Percentiles rank a stretch among this genome's conserved stretches.
Conservation (phyloP, 805 yeast species). For the Grigorovia humatica region DNA sequence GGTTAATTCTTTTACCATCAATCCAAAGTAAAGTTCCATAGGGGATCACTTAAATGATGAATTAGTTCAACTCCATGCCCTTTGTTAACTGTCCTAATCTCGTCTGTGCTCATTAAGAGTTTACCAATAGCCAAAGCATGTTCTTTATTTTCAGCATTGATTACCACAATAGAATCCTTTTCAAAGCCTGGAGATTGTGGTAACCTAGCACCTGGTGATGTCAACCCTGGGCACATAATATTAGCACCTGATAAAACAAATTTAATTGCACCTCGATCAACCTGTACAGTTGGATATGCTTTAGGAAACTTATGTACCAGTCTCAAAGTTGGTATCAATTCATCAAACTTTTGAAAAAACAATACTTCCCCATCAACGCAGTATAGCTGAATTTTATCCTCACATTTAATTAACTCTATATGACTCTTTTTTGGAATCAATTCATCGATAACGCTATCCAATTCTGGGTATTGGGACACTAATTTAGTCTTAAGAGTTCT, state of each 20-base stretch:
- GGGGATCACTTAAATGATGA: conserved; percentile 82
- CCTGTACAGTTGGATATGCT: conserved; percentile 77
- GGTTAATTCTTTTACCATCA: conserved; percentile 9
- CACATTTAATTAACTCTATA: conserved; percentile 72
- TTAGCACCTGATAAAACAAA: conserved; percentile 93
- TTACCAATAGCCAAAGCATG: conserved; percentile 86
- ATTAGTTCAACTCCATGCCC: conserved; percentile 82
- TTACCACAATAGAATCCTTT: conserved; percentile 61
- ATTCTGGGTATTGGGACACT: conserved; percentile 59
- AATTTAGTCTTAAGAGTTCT: conserved; percentile 72
- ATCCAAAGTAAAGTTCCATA: conserved; percentile 56
- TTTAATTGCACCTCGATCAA: conserved; percentile 93
- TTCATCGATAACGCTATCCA: conserved; percentile 70
- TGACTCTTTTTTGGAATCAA: conserved; percentile 84
- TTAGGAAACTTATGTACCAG: conserved; percentile 75
- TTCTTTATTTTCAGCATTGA: conserved; percentile 90
- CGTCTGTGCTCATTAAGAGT: conserved; percentile 78
- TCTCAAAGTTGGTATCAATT: conserved; percentile 62
- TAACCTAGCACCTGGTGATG: conserved; percentile 71
- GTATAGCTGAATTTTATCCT: conserved; percentile 76
- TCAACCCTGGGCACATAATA: conserved; percentile 93
- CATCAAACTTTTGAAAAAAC: conserved; percentile 72
- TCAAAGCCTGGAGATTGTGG: conserved; percentile 56
- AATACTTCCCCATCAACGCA: conserved; percentile 63
- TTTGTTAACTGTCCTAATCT: conserved; percentile 70